Base-by-base conservation (phyloP, 2,329 filamentous ascomycete species). In the Trichoderma lentiforme region DNA sequence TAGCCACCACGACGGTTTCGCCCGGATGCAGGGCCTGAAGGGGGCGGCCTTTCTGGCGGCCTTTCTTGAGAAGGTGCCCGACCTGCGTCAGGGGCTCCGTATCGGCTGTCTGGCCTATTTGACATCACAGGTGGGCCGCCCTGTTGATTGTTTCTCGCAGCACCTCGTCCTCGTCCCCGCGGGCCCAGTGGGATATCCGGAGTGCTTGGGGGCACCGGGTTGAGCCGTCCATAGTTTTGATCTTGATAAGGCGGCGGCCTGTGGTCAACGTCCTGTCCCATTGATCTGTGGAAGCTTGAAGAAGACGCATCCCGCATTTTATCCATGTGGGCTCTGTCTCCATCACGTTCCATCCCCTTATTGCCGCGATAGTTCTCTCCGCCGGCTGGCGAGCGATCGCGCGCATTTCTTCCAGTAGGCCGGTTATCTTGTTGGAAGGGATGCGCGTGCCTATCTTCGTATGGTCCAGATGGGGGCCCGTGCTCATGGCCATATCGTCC, bases 151-250 rank as follows among this genome's bases (percentile, higher is more conserved):
- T 81, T 78, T 76, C 85, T 83, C 58, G 80, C 77, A 60, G 80
- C 80, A 75, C 81, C 84, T 73, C 81, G 82, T 72, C 84, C 87
- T 76, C 84, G 86, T 74, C 83, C 86, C 65, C 85, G 84, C 18
- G 89, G 88, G 2, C 87, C 89, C n/a, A 86, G 86, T 4, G 88
- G 88, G 53, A 86, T 84, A 30, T 82, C 79, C 79, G 84, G 76
- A 36, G 83, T 79, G 28, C 83, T 82, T 63, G 85, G 82, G 65
- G 85, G 82, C 64, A 86, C 84, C 2, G 86, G 81, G 73, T 88
- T 90, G 62, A 91, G 82, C 2, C 89, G 87, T 32, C 89, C 89
- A 75, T 91, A 91, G 71, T 87, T 89, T 18, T 87, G 86, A 77
- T 91, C 89, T 74, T 89, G 86, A 73, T 87, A 85, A 70, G 82